Base-by-base conservation (phyloP, 2,329 filamentous ascomycete species). In the Paraphoma sp. region DNA sequence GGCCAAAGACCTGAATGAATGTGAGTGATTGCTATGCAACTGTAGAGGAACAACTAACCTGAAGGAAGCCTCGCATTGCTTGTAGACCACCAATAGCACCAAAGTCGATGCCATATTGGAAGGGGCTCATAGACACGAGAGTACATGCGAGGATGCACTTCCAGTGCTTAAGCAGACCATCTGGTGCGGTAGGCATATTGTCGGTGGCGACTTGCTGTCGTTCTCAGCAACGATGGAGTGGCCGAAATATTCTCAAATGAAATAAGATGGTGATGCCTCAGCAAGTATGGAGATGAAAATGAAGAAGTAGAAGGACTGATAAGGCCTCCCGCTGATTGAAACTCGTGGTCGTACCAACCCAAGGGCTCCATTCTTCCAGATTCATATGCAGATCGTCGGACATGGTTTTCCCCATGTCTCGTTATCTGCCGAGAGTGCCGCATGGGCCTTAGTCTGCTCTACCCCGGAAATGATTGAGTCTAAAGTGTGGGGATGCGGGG, bases 41-140 rank as follows among this genome's bases (percentile, higher is more conserved):
- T 18, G 23, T 41, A 12, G 8, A 41, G 14, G 11, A 41, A 31
- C 30, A 6, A n/a, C 69, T 14, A 59, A 79, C 79, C 67, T 78
- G 69, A 5, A 83, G 74, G 48, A 84, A 84, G 12, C 81, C 81
- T 2, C 74, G 67, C 81, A 83, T 83, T 56, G 81, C 82, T 67
- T 84, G 82, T 1, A 84, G 63, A 40, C 81, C 81, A 28, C 80
- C 80, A 48, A 84, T 83, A 18, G 83, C 69, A 18, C 82, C 81
- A 61, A 83, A 84, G 59, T 84, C 81, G 43, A 82, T 71, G 29
- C 82, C 82, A 65, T 84, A 84, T 56, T 84, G 82, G 58, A 84
- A 84, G 0, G 82, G 81, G 18, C 78, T 81, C 68, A 83, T 77
- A 3, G 80, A 79, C 14, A 83, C 76, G 0, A 84, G 68, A 0